Conservation (phyloP, 805 yeast species). For the Zygosaccharomyces gambellarensis region DNA sequence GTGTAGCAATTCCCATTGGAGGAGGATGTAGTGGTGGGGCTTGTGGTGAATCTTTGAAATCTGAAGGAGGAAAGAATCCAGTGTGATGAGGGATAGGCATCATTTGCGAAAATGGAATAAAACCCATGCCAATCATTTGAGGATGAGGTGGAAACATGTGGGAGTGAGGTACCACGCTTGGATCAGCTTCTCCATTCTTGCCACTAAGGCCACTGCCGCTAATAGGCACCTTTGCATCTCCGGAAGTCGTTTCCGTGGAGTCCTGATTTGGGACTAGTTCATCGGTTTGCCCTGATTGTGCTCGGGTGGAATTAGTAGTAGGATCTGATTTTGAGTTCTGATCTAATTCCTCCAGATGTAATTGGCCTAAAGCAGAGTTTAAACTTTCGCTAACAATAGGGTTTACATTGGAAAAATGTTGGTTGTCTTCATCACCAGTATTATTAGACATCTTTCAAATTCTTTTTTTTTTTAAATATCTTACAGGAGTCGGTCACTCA, state of each 20-base stretch:
- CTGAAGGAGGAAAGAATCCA: constrained; percentile 26
- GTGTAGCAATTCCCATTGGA: not conserved
- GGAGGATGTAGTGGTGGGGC: not conserved
- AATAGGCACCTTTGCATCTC: not conserved
- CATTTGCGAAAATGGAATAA: constrained; percentile 33
- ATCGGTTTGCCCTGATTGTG: not conserved
- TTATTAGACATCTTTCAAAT: constrained; percentile 13
- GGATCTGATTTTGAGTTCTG: constrained; percentile 2
- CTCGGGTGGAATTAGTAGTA: constrained; percentile 1
- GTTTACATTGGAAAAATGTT: constrained; percentile 16
- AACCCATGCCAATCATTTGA: constrained; percentile 32
- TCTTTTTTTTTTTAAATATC: not conserved
- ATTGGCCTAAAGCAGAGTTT: constrained; percentile 31
- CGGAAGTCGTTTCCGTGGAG: not conserved
- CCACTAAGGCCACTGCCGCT: not conserved
- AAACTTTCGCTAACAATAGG: constrained; percentile 29
- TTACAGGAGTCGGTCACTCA: not conserved
- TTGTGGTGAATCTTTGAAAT: constrained; percentile 15
- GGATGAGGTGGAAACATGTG: constrained; percentile 21
- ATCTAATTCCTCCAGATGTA: constrained; percentile 29
- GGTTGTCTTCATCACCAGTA: constrained; percentile 6
- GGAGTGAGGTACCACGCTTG: constrained; percentile 13
- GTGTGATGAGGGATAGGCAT: constrained; percentile 31
- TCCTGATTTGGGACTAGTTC: not conserved
- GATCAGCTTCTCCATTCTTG: not conserved